These are phyloP conservation scores for Kazachstania martiniae DNA, from an alignment of 805 yeast genomes.

Conservation along the genomic window DNA sequence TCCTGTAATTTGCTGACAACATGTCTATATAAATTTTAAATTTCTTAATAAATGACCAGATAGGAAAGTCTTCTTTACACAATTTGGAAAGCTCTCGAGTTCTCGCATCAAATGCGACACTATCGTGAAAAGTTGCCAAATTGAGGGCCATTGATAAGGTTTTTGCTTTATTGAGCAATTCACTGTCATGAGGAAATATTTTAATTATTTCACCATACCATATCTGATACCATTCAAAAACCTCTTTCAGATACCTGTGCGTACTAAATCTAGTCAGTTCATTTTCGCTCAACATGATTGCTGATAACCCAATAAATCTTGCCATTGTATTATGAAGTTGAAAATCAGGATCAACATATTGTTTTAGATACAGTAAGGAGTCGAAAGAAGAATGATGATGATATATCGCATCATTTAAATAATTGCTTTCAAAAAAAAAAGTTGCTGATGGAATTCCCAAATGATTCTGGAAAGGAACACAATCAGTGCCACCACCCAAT, in stretches of 20 bases:
- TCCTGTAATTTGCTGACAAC: conserved; percentile 41
- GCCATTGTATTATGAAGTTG: conserved; percentile 46
- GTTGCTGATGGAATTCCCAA: conserved; percentile 56
- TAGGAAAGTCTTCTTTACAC: conserved; percentile 59
- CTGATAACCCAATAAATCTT: conserved; percentile 46
- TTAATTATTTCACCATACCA: conserved; percentile 9
- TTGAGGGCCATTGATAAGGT: conserved; percentile 5
- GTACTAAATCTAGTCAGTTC: conserved; percentile 44
- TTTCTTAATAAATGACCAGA: conserved; percentile 58
- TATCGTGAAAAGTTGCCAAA: conserved; percentile 7
- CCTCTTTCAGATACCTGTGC: conserved; percentile 36
- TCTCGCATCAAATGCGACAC: conserved; percentile 39
- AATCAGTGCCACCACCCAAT: conserved; percentile 45
- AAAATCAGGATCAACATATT: conserved; percentile 41
- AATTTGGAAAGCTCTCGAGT: conserved; percentile 37
- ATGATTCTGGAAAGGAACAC: conserved; percentile 51
- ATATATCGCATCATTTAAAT: conserved; percentile 37
- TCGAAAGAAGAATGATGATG: conserved; percentile 52
- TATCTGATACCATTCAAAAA: conserved; percentile 29
- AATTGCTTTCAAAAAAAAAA: conserved; percentile 32
- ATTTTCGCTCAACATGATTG: conserved; percentile 43
- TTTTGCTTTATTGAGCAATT: conserved; percentile 6
- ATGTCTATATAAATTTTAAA: conserved; percentile 46
- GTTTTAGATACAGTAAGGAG: conserved; percentile 44
- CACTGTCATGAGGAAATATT: conserved; percentile 15